These are phyloP conservation scores for Teunomyces lycoperdinae DNA, from an alignment of 805 yeast genomes.

Conservation along the genomic window DNA sequence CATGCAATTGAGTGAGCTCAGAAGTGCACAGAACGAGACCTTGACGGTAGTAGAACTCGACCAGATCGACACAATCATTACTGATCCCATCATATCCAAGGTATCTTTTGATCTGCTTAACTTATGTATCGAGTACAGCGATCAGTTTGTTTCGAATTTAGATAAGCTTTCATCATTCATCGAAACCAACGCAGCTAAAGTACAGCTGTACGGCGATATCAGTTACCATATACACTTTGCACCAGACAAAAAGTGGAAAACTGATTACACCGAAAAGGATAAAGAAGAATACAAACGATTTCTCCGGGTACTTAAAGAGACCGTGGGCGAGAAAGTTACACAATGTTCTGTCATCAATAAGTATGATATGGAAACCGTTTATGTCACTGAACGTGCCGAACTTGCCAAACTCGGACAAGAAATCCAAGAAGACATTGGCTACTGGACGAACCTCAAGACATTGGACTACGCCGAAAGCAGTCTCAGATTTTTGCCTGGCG, in stretches of 20 bases:
- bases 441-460: slow-evolving; percentile 32
- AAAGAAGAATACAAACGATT: slow-evolving; percentile 23
- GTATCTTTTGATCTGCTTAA: slow-evolving; percentile 20
- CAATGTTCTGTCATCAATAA: slow-evolving; percentile 41
- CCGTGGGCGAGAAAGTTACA: slow-evolving; percentile 26
- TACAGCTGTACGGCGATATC: slow-evolving; percentile 19
- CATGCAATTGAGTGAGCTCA: slow-evolving; percentile 22
- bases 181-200: slow-evolving; percentile 11
- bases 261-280: slow-evolving; percentile 23
- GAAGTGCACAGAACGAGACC: slow-evolving; percentile 13
- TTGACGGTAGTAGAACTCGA: slow-evolving; percentile 17
- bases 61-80: slow-evolving; percentile 16
- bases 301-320: slow-evolving; percentile 18
- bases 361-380: slow-evolving; percentile 31
- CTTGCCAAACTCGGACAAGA: slow-evolving; percentile 32
- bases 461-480: slow-evolving; percentile 39
- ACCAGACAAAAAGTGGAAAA: slow-evolving; percentile 27
- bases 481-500: slow-evolving; percentile 38
- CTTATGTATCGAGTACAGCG: slow-evolving; percentile 32
- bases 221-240: slow-evolving; percentile 37
- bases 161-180: slow-evolving; percentile 20
- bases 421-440: slow-evolving; percentile 32
- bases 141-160: slow-evolving; percentile 24
- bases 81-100: slow-evolving; percentile 10
- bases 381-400: slow-evolving; percentile 33